Percentiles rank a stretch among this genome's conserved stretches.
phyloP scores from a whole-genome alignment of 208 protist genomes.

The Polymyxa betae region DNA sequence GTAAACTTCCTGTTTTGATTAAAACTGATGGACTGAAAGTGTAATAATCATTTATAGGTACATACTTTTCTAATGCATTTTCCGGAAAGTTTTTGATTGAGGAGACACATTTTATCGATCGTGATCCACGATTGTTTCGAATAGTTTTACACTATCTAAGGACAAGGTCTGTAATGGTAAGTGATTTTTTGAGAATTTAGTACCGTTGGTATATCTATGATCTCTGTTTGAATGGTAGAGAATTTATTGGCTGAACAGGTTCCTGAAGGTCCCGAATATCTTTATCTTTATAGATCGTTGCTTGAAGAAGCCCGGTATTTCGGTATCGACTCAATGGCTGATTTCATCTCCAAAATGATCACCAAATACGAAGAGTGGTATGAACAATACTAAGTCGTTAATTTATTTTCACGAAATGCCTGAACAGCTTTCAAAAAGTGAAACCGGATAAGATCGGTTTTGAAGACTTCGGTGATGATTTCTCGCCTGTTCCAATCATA shows the following conservation, averaged over 20 bases:
- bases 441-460: no score
- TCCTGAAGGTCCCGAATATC: constrained; percentile 13
- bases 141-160: neutral
- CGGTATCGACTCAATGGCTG: neutral
- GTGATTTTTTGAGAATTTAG: neutral
- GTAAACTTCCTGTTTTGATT: neutral
- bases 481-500: no score
- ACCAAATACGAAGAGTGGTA: neutral
- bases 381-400: no score
- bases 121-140: constrained; percentile 15
- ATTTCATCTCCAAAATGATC: neutral
- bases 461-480: no score
- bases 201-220: neutral
- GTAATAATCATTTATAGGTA: neutral
- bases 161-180: neutral
- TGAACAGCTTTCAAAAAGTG: no score
- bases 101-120: constrained; percentile 16
- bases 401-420: no score
- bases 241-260: no score
- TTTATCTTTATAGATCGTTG: constrained; percentile 10
- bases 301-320: constrained; percentile 32
- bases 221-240: no score
- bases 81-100: neutral
- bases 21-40: neutral
- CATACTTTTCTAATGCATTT: constrained; percentile 1